These are phyloP conservation scores for Trichophyton schoenleinii DNA, from an alignment of 2,329 filamentous ascomycete genomes.

Conservation along the genomic window DNA sequence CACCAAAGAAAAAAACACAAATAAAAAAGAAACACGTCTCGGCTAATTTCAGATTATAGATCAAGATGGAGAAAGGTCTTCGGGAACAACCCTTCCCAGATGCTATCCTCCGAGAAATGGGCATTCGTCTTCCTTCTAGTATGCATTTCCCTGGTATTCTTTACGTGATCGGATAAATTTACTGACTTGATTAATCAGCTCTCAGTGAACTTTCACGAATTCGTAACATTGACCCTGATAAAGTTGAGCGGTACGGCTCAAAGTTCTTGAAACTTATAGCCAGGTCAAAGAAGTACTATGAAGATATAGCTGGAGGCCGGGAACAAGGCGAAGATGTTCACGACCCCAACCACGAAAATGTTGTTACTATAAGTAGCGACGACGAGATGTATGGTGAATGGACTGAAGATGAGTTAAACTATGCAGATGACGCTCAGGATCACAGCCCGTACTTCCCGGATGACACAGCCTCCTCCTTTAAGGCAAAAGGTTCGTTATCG, in stretches of 20 bases:
- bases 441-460: slow-evolving; percentile 17
- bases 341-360: slow-evolving; percentile 36
- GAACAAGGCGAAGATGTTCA: slow-evolving; percentile 38
- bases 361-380: slow-evolving; percentile 33
- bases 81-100: slow-evolving; percentile 37
- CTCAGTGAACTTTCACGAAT: slow-evolving; percentile 26
- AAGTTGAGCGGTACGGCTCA: slow-evolving; percentile 33
- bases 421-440: slow-evolving; percentile 6
- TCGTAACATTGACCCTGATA: slow-evolving; percentile 33
- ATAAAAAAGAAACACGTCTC: background rate
- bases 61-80: slow-evolving; percentile 33
- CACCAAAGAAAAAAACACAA: background rate
- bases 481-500: slow-evolving; percentile 14
- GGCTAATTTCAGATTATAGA: slow-evolving; percentile 18
- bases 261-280: slow-evolving; percentile 32
- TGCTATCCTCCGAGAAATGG: slow-evolving; percentile 37
- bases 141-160: slow-evolving; percentile 7
- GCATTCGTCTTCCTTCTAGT: slow-evolving; percentile 35
- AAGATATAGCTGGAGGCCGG: slow-evolving; percentile 27
- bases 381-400: slow-evolving; percentile 22
- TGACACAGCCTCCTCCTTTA: slow-evolving; percentile 12
- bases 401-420: background rate
- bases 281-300: slow-evolving; percentile 29
- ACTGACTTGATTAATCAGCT: background rate
- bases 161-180: slow-evolving; percentile 20